These are phyloP conservation scores for Podaxis carcinomalis DNA, from an alignment of 768 basidiomycete genomes.

Conservation along the genomic window DNA sequence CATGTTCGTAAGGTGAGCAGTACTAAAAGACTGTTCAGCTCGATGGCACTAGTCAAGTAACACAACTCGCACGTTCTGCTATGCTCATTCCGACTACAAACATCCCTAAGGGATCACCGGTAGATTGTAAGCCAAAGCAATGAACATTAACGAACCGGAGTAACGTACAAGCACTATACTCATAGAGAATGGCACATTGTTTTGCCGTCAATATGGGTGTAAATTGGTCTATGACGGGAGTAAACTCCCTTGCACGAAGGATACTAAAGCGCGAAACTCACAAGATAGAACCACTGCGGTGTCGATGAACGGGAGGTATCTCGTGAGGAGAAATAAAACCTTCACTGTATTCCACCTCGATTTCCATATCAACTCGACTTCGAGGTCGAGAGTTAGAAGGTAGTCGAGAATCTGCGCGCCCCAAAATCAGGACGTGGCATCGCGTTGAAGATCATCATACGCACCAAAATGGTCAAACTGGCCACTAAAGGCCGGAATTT, in stretches of 20 bases:
- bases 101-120: neutral
- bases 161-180: conserved; percentile 9
- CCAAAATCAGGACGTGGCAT: neutral
- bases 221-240: conserved; percentile 4
- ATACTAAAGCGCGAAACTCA: neutral
- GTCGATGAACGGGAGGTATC: conserved; percentile 12
- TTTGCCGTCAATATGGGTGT: neutral
- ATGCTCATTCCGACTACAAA: conserved; percentile 2
- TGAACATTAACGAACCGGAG: neutral
- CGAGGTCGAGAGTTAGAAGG: conserved; percentile 6
- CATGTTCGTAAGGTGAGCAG: conserved; percentile 13
- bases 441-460: neutral
- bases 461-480: conserved; percentile 5
- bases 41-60: neutral
- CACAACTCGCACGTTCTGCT: conserved; percentile 4
- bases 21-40: neutral
- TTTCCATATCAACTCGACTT: conserved; percentile 11
- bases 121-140: too few species aligned
- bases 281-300: neutral
- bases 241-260: neutral
- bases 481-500: neutral
- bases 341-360: conserved; percentile 10
- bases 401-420: conserved; percentile 9
- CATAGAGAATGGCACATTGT: conserved; percentile 4
- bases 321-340: conserved; percentile 13